Conservation (phyloP, 805 yeast genomes). For the Cyberlindnera subsufficiens region DNA sequence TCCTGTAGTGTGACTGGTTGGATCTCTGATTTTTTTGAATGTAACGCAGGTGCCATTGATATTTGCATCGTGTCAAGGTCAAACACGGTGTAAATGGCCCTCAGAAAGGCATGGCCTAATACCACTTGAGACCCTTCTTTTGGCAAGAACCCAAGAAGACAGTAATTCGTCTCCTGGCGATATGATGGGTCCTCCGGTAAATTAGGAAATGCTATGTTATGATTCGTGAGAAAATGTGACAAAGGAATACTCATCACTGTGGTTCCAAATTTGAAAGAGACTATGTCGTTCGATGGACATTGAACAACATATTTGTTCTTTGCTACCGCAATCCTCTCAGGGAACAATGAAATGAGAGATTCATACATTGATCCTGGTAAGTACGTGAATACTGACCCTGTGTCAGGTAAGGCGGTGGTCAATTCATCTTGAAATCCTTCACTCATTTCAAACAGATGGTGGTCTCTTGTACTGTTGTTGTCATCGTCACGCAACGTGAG, state of each 20-base stretch:
- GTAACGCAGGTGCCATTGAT: slow-evolving; percentile 19
- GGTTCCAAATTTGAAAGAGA: slow-evolving; percentile 9
- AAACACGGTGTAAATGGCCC: slow-evolving; percentile 18
- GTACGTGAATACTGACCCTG: slow-evolving; percentile 16
- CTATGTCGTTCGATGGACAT: background rate
- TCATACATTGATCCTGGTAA: slow-evolving; percentile 14
- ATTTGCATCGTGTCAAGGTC: slow-evolving; percentile 21
- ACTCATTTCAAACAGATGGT: slow-evolving; percentile 6
- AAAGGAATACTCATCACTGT: slow-evolving; percentile 3
- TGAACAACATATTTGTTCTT: background rate
- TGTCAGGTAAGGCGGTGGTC: slow-evolving; percentile 15
- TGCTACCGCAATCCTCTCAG: background rate
- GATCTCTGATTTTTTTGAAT: slow-evolving; percentile 4
- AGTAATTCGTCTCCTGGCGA: slow-evolving; percentile 5
- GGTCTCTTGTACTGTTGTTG: background rate
- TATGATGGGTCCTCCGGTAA: background rate
- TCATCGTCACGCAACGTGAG: background rate
- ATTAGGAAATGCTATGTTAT: background rate
- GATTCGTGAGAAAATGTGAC: slow-evolving; percentile 2
- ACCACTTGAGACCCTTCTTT: slow-evolving; percentile 4
- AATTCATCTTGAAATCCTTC: slow-evolving; percentile 2
- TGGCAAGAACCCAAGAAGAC: slow-evolving; percentile 12
- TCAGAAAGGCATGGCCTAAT: slow-evolving; percentile 19
- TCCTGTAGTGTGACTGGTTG: slow-evolving; percentile 3
- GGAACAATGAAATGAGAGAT: background rate